phyloP scores from a whole-genome alignment of 2,329 filamentous ascomycete species.

The Remersonia thermophila region DNA sequence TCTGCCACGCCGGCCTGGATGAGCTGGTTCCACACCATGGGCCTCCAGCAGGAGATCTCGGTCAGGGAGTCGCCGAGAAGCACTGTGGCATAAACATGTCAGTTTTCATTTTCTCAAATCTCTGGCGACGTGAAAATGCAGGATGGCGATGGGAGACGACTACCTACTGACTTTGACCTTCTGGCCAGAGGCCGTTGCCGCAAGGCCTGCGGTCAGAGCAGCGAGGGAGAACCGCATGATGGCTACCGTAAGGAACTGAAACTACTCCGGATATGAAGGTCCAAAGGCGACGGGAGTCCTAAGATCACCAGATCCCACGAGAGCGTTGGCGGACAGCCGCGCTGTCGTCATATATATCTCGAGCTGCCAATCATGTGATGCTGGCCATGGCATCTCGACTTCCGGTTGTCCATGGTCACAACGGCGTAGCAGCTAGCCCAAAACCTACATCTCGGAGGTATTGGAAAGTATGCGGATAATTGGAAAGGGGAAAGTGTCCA shows the following conservation, averaged over 20 bases:
- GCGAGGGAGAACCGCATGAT: conserved; percentile 4
- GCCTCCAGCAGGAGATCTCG: conserved; percentile 32
- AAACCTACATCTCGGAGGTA: no score
- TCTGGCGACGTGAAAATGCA: neutral
- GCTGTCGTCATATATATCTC: no score
- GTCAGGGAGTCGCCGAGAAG: conserved; percentile 32
- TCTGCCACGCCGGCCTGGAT: conserved; percentile 22
- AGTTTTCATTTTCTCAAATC: neutral
- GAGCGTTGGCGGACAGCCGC: no score
- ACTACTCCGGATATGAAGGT: no score
- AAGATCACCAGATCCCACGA: no score
- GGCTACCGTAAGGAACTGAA: conserved; percentile 1
- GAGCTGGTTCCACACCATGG: conserved; percentile 28
- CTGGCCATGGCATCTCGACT: no score
- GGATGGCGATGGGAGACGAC: neutral
- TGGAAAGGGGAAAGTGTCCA: neutral
- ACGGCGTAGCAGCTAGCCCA: no score
- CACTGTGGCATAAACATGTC: conserved; percentile 18
- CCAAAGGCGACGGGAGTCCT: no score
- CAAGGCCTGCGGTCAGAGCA: conserved; percentile 6
- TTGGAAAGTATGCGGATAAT: no score
- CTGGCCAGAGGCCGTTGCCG: conserved; percentile 5
- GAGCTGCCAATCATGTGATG: no score
- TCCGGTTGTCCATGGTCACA: no score
- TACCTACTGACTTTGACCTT: conserved; percentile 15